Base-by-base conservation (phyloP, 495 filamentous ascomycete genomes). In the Lepraria neglecta region DNA sequence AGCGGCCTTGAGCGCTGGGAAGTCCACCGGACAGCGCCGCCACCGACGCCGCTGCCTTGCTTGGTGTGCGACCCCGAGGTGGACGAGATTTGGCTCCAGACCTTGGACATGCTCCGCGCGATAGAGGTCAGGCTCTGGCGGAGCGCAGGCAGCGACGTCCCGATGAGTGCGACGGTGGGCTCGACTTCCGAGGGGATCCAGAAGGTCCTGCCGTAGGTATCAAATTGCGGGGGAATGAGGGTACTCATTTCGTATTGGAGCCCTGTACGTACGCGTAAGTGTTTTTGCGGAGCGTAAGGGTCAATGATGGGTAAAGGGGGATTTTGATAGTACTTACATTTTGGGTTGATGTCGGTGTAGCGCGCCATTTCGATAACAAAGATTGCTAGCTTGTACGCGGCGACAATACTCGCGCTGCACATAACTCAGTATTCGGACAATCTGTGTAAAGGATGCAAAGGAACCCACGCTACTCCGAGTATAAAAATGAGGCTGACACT, bases 131-230 rank as follows among this genome's bases (percentile, higher is more conserved):
- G 54, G 11, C 21, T 35, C 19, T 60, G 59, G n/a, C 64, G 60
- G n/a, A 69, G 17, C 4, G 67, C 67, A 9, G 69, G 69, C 9
- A 71, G 27, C 0, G 69, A 66, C 6, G 69, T 47, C 15, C 69
- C 69, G 12, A 71, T 64, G 4, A 71, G 59, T 4, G 69, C 69
- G n/a, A 70, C 61, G 3, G 65, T 67, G 27, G 68, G 65, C 47
- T 71, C 69, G 7, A 69, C 51, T 50, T 68, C 63, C 3, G 59
- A 62, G 4, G 69, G 69, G 24, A 71, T 70, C 69, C 69, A 71
- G 55, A 71, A 68, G 3, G 68, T 71, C 19, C 17, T 40, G 12
- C 69, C 69, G 33, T 71, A 71, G 6, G 40, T 31, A 33, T 66
- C 65, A 31, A 68, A 71, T 46, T 68, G 65, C 3, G 56, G 62